These are phyloP conservation scores for Citeromyces hawaiiensis DNA, from an alignment of 1,139 yeast species.

Conservation along the genomic window DNA sequence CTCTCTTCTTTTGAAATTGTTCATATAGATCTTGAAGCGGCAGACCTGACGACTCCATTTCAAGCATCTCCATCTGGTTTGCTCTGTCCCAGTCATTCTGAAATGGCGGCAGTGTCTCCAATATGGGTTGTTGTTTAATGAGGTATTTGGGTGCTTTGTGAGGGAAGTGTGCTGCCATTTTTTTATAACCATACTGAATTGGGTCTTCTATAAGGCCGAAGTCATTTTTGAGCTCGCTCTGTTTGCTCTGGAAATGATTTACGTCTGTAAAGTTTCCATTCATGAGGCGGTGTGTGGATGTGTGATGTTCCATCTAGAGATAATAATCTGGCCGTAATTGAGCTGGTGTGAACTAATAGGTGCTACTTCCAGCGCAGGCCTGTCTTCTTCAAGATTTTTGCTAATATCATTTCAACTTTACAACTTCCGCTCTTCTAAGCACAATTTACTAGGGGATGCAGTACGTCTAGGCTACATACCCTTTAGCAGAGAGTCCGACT, in stretches of 20 bases:
- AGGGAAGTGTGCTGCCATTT: constrained; percentile 7
- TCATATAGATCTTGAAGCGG: constrained; percentile 41
- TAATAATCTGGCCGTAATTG: no score
- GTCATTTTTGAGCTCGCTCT: background rate
- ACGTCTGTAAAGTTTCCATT: background rate
- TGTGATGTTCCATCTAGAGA: no score
- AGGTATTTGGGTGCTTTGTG: constrained; percentile 14
- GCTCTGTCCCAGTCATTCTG: constrained; percentile 40
- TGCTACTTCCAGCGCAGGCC: no score
- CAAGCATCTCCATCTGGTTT: constrained; percentile 33
- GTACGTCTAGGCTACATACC: no score
- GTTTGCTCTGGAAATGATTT: background rate
- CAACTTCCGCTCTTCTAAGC: no score
- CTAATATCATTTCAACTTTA: no score
- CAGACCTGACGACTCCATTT: constrained; percentile 22
- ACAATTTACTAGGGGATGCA: no score
- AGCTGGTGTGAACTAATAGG: no score
- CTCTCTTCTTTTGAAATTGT: constrained; percentile 60
- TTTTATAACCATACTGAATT: constrained; percentile 12
- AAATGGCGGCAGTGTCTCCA: constrained; percentile 13
- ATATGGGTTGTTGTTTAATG: constrained; percentile 15
- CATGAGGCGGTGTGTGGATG: background rate
- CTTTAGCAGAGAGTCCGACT: no score
- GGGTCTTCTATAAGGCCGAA: constrained; percentile 11
- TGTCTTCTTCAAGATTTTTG: no score